Percentiles rank a stretch among this genome's conserved stretches.
Conservation (phyloP, 2,329 filamentous ascomycete genomes). For the Penicillium sp. region DNA sequence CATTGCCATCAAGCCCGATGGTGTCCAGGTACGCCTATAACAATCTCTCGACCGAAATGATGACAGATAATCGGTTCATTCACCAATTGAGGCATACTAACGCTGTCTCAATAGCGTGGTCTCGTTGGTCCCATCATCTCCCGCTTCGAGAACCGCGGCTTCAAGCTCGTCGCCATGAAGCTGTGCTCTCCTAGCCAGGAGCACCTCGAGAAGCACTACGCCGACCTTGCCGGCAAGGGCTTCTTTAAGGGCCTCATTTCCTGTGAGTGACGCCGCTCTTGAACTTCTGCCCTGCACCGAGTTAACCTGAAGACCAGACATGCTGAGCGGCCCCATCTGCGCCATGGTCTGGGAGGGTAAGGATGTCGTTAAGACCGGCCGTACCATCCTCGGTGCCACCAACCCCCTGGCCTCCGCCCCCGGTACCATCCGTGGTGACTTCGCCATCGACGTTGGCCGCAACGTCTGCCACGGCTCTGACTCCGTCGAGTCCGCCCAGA, state of each 20-base stretch:
- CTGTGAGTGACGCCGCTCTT: slow-evolving; percentile 59
- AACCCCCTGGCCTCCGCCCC: slow-evolving; percentile 93
- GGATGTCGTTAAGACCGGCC: slow-evolving; percentile 98
- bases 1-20: slow-evolving; percentile 99
- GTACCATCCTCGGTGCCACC: slow-evolving; percentile 93
- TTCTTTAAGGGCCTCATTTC: slow-evolving; percentile 94
- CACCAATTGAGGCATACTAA: slow-evolving; percentile 26
- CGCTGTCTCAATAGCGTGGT: slow-evolving; percentile 67
- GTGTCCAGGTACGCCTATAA: slow-evolving; percentile 75
- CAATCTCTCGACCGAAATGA: not conserved
- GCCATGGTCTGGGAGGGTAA: slow-evolving; percentile 99
- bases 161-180: slow-evolving; percentile 99
- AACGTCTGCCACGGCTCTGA: slow-evolving; percentile 99
- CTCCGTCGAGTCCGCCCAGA: slow-evolving; percentile 97
- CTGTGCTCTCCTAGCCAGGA: slow-evolving; percentile 82
- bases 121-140: slow-evolving; percentile 96
- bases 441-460: slow-evolving; percentile 83
- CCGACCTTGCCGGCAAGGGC: slow-evolving; percentile 86
- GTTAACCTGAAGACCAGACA: slow-evolving; percentile 61
- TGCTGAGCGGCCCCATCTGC: slow-evolving; percentile 93
- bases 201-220: slow-evolving; percentile 98
- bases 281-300: not conserved
- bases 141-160: slow-evolving; percentile 97
- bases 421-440: slow-evolving; percentile 97
- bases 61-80: not conserved